Evolutionary conservation across 106 monocot genomes (phyloP), one percentile per base, ranked within the genome.

Genomic region (Allium sativum): DNA sequence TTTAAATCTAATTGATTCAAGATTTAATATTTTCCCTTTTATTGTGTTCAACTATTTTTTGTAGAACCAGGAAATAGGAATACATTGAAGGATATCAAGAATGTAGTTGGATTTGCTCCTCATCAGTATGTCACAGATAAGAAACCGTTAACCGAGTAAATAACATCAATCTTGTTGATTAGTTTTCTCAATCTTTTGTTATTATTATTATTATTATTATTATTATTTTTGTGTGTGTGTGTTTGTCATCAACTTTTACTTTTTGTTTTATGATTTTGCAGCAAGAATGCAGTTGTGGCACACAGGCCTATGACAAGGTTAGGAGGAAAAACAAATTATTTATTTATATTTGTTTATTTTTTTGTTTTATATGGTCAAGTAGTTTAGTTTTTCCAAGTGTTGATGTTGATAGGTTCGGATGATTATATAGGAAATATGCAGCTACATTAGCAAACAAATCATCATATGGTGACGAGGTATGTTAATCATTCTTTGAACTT

Each of bases 251-350:
- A 7, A 21, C 4, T 51, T 18, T 18, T 53, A 19, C 65, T 16
- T 6, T 12, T 41, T 65, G 58, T n/a, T 56, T 62, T 53, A 47
- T 56, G 31, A 59, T 56, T 16, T 11, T 59, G 55, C 75, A 84
- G 90, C 8, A 84, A 74, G 61, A 79, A 47, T 58, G 58, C 18
- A 5, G 21, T 58, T 4, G 59, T 21, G 15, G 65, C 55, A 40
- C 71, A 59, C 42, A 74, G 90, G 16, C 94, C 95, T 0, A 77
- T 90, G 57, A 95, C 95, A 40, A 83, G 94, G 94, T 90, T 16
- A 48, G 65, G 47, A 18, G 53, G 21, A 72, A 59, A 31, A 31
- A 31, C 1, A 31, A 31, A 31, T 31, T 31, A 31, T 31, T 31
- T 31, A 31, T 31, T 31, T 31, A 31, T 31, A 52, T 42, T 46